These are phyloP conservation scores for Aureobasidium sp. DNA, from an alignment of 2,329 filamentous ascomycete genomes.

Conservation along the genomic window DNA sequence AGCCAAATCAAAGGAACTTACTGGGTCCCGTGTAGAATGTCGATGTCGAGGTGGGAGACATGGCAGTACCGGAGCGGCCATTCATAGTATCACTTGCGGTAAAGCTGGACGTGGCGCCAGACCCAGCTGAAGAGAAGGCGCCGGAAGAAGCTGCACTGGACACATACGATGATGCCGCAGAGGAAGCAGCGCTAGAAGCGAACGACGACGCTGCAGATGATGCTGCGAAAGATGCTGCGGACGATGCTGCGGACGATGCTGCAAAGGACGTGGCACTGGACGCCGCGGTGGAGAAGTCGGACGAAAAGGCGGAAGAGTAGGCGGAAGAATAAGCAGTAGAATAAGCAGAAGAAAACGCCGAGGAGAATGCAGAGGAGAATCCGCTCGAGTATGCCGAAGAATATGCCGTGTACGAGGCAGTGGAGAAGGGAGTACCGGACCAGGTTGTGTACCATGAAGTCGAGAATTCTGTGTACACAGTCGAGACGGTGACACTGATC, in stretches of 20 bases:
- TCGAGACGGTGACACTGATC: slow-evolving; percentile 6
- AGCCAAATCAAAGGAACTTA: not conserved
- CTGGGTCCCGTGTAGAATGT: slow-evolving; percentile 10
- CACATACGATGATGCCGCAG: slow-evolving; percentile 10
- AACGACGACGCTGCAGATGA: slow-evolving; percentile 6
- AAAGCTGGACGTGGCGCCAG: slow-evolving; percentile 18
- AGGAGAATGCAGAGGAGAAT: not conserved
- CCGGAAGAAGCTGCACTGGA: slow-evolving; percentile 16
- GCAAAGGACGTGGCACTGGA: slow-evolving; percentile 3
- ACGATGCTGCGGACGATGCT: slow-evolving; percentile 4
- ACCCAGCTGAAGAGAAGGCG: slow-evolving; percentile 3
- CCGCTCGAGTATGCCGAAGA: slow-evolving; percentile 1
- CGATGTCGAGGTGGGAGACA: not conserved
- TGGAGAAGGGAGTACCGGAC: slow-evolving; percentile 5
- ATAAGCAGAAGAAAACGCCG: slow-evolving; percentile 8
- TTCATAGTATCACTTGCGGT: not conserved
- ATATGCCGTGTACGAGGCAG: not conserved
- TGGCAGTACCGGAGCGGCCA: not conserved
- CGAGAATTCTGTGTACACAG: not conserved
- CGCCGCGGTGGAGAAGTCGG: not conserved
- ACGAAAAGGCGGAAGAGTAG: slow-evolving; percentile 11
- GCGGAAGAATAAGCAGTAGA: not conserved
- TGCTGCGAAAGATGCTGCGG: not conserved
- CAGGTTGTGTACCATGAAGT: slow-evolving; percentile 5
- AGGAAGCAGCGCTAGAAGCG: slow-evolving; percentile 14